Percentiles rank a stretch among this genome's conserved stretches.
Conservation (phyloP, 108 stramenopile species). For the Cyclotella sp. region DNA sequence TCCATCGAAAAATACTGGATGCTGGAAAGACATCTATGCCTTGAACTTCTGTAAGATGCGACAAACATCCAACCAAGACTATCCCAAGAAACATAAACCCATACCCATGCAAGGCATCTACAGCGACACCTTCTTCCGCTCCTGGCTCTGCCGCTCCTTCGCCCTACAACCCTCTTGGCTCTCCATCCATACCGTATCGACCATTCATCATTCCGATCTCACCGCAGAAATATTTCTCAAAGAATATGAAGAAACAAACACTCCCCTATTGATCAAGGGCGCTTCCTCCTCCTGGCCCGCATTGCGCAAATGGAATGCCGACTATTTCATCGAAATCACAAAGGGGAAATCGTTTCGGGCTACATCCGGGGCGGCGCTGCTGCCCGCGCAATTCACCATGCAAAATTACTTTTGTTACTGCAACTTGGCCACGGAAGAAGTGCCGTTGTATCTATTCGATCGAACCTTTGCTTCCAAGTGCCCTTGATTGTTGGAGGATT, state of each 20-base stretch:
- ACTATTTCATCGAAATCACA: slow-evolving; percentile 32
- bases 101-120: slow-evolving; percentile 75
- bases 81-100: slow-evolving; percentile 56
- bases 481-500: slow-evolving; percentile 61
- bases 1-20: slow-evolving; percentile 8
- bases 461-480: slow-evolving; percentile 66
- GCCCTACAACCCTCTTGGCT: slow-evolving; percentile 70
- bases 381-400: slow-evolving; percentile 74
- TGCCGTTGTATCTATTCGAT: slow-evolving; percentile 88
- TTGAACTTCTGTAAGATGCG: slow-evolving; percentile 26
- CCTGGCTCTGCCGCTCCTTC: slow-evolving; percentile 83
- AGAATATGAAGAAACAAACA: slow-evolving; percentile 71
- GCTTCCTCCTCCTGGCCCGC: slow-evolving; percentile 72
- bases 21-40: slow-evolving; percentile 71
- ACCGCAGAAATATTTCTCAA: slow-evolving; percentile 55
- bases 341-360: slow-evolving; percentile 60
- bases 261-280: slow-evolving; percentile 67
- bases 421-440: slow-evolving; percentile 67
- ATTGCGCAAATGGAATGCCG: slow-evolving; percentile 59
- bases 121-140: slow-evolving; percentile 80
- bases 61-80: neutral
- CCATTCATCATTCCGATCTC: slow-evolving; percentile 49
- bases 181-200: slow-evolving; percentile 29
- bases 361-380: slow-evolving; percentile 82
- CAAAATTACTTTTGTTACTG: slow-evolving; percentile 72